These are phyloP conservation scores for Carex myosuroides DNA, from an alignment of 176 grass and related monocot species.

Conservation along the genomic window DNA sequence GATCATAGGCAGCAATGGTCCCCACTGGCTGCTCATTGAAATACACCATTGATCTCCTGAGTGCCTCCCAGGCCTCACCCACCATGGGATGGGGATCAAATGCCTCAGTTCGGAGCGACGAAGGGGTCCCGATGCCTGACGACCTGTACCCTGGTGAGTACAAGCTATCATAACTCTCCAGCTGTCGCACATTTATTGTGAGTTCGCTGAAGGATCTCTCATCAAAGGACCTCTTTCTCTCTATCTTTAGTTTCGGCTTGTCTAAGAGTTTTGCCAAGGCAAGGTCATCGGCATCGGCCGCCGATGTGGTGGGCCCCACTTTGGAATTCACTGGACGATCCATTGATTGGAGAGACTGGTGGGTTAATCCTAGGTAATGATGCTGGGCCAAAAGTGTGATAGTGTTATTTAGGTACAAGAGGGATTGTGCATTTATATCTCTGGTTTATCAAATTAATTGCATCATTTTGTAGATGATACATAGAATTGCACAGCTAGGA, in stretches of 20 bases:
- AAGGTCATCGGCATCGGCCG: slow-evolving; percentile 8
- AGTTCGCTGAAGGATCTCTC: slow-evolving; percentile 40
- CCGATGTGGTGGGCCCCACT: not conserved
- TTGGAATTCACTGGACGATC: not conserved
- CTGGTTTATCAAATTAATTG: not conserved
- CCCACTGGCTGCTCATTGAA: slow-evolving; percentile 28
- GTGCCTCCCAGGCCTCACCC: slow-evolving; percentile 34
- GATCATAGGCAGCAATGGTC: slow-evolving; percentile 40
- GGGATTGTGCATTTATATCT: not conserved
- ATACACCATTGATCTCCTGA: slow-evolving; percentile 31
- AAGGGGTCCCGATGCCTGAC: slow-evolving; percentile 26
- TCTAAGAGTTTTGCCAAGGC: slow-evolving; percentile 34
- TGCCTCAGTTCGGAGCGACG: not conserved
- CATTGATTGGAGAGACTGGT: not conserved
- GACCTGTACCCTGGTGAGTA: slow-evolving; percentile 25
- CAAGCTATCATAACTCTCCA: slow-evolving; percentile 29
- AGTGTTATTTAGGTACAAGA: not conserved
- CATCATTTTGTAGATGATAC: not conserved
- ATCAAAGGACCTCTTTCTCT: slow-evolving; percentile 39
- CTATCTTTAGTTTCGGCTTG: slow-evolving; percentile 31
- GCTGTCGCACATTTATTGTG: slow-evolving; percentile 3
- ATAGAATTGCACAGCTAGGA: not conserved
- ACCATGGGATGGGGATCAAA: slow-evolving; percentile 38
- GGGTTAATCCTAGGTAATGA: not conserved
- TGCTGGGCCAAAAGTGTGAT: not conserved